These are phyloP conservation scores for Pythium utonaiense DNA, from an alignment of 352 stramenopile genomes.

Conservation along the genomic window DNA sequence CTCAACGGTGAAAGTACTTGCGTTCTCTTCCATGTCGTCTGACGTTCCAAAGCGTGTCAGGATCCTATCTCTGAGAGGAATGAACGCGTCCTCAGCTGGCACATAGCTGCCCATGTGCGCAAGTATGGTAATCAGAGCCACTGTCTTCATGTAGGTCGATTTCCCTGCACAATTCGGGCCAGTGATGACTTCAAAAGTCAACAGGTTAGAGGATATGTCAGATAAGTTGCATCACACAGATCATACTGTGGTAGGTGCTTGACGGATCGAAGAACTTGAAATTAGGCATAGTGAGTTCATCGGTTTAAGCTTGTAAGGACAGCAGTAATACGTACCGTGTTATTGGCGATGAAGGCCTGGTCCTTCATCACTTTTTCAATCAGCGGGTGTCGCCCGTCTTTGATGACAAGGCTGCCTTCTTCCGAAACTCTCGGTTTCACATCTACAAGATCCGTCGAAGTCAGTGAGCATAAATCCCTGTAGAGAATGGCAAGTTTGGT, in stretches of 20 bases:
- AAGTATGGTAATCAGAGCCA: constrained; percentile 88
- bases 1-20: constrained; percentile 89
- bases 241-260: constrained; percentile 22
- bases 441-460: constrained; percentile 32
- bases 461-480: not conserved
- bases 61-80: constrained; percentile 87
- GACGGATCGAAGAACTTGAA: constrained; percentile 23
- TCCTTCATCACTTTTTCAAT: constrained; percentile 69
- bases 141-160: constrained; percentile 82
- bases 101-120: constrained; percentile 91
- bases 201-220: too few species aligned
- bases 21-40: constrained; percentile 93
- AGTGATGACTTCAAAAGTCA: constrained; percentile 72
- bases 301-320: not conserved
- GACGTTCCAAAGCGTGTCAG: constrained; percentile 90
- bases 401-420: constrained; percentile 75
- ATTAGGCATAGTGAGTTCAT: not conserved
- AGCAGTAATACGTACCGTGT: constrained; percentile 40
- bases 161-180: constrained; percentile 91
- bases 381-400: constrained; percentile 75
- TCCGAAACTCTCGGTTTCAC: constrained; percentile 60
- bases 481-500: not conserved
- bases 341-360: constrained; percentile 79
- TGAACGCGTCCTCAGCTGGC: constrained; percentile 69
- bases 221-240: too few species aligned